Evolutionary conservation across 1,284 basidiomycete genomes (phyloP).

Genomic region (Mycena sp.): DNA sequence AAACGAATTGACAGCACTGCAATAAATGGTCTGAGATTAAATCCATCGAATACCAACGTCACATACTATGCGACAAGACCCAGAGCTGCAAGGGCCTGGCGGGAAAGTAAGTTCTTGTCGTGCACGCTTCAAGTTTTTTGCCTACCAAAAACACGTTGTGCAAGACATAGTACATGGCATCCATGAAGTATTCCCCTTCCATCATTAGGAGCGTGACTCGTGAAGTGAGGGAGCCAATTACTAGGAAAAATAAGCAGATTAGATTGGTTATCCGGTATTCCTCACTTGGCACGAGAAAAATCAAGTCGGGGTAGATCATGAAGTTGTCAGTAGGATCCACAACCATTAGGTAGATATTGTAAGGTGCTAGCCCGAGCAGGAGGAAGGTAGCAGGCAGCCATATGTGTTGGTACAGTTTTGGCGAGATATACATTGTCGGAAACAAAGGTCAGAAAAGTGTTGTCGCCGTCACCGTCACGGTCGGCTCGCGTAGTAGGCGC

Average conservation of each 20-base stretch:
- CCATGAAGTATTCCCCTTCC: not conserved
- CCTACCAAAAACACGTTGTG: not conserved
- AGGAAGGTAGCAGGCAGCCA: not conserved
- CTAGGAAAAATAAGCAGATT: not conserved
- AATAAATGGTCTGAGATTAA: not conserved
- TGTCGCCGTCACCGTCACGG: too few relatives aligned
- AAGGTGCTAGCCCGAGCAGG: not conserved
- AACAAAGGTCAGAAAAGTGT: too few relatives aligned
- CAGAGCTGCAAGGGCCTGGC: not conserved
- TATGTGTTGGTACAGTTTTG: not conserved
- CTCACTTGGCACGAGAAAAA: not conserved
- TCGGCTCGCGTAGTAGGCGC: too few relatives aligned
- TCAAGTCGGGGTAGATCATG: not conserved
- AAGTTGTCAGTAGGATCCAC: not conserved
- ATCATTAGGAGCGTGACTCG: not conserved
- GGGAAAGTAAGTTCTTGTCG: not conserved
- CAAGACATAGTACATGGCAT: not conserved
- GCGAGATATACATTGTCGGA: not conserved
- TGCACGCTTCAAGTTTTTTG: not conserved
- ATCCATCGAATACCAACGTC: not conserved
- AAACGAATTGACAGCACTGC: not conserved
- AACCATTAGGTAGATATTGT: not conserved
- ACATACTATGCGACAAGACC: not conserved
- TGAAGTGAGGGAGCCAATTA: not conserved
- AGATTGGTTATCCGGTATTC: too few relatives aligned